Evolutionary conservation across 2,329 filamentous ascomycete species (phyloP).

Genomic region (Alternaria ventricosa): DNA sequence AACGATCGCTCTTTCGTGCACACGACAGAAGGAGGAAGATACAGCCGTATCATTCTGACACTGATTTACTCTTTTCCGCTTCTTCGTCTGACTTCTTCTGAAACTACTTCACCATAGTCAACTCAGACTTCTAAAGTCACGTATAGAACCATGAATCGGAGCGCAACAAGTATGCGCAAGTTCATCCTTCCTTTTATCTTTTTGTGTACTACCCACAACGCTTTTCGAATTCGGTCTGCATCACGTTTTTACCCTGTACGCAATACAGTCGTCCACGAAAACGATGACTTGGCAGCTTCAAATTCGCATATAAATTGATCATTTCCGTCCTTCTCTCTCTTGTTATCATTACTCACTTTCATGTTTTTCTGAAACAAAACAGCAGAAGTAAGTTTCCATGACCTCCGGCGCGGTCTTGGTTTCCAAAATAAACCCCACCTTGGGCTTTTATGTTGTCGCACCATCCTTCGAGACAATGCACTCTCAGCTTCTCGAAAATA

Average conservation of each 20-base stretch:
- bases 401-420: too few species aligned
- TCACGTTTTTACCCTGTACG: rapidly evolving
- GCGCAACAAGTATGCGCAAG: too few species aligned
- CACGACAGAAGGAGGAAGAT: rapidly evolving
- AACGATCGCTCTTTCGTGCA: background rate
- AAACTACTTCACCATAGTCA: background rate
- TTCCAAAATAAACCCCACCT: too few species aligned
- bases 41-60: background rate
- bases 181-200: too few species aligned
- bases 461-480: background rate
- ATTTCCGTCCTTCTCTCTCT: background rate
- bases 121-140: too few species aligned
- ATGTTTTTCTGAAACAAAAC: too few species aligned
- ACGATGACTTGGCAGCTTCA: rapidly evolving
- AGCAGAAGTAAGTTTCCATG: too few species aligned
- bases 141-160: too few species aligned
- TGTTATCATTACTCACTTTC: background rate
- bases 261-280: background rate
- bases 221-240: background rate
- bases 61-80: background rate
- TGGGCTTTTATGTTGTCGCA: too few species aligned
- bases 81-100: background rate
- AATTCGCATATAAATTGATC: background rate
- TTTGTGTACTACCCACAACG: too few species aligned
- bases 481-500: background rate